Evolutionary conservation across 2,329 filamentous ascomycete species (phyloP).

Genomic region (Ceratocystis alfenasii): DNA sequence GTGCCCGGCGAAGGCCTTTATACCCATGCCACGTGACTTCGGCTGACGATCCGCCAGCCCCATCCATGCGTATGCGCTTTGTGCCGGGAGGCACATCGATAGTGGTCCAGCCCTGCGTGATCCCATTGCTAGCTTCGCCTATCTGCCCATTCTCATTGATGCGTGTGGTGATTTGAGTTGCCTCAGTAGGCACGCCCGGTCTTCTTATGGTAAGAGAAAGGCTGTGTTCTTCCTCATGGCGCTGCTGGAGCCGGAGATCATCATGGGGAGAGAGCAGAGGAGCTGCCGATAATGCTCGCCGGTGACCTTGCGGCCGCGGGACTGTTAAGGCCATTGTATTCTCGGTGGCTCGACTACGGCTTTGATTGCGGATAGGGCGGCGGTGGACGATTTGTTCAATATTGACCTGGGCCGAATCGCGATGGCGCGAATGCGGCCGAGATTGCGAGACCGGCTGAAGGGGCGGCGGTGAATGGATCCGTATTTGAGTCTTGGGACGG

Average conservation of each 20-base stretch:
- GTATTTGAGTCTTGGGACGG: constrained; percentile 32
- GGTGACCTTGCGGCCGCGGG: constrained; percentile 26
- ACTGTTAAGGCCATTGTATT: constrained; percentile 44
- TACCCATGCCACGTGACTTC: constrained; percentile 71
- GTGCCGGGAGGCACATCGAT: constrained; percentile 77
- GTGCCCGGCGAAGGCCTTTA: constrained; percentile 62
- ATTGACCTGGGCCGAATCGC: constrained; percentile 48
- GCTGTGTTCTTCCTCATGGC: constrained; percentile 56
- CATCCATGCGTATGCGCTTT: constrained; percentile 70
- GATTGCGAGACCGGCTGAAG: constrained; percentile 39
- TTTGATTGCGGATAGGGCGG: neutral
- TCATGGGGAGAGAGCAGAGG: constrained; percentile 30
- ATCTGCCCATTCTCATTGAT: constrained; percentile 51
- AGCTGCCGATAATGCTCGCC: constrained; percentile 29
- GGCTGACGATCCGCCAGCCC: constrained; percentile 58
- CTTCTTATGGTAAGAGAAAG: constrained; percentile 28
- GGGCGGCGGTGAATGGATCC: constrained; percentile 31
- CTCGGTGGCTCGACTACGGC: neutral
- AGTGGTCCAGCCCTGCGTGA: constrained; percentile 66
- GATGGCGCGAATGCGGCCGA: constrained; percentile 37
- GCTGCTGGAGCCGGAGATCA: constrained; percentile 26
- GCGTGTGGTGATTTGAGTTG: constrained; percentile 45
- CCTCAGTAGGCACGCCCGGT: constrained; percentile 43
- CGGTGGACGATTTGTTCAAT: constrained; percentile 32
- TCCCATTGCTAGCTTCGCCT: constrained; percentile 63